Base-by-base conservation (phyloP, 176 grass and related monocot genomes). In the Alopecurus myosuroides region DNA sequence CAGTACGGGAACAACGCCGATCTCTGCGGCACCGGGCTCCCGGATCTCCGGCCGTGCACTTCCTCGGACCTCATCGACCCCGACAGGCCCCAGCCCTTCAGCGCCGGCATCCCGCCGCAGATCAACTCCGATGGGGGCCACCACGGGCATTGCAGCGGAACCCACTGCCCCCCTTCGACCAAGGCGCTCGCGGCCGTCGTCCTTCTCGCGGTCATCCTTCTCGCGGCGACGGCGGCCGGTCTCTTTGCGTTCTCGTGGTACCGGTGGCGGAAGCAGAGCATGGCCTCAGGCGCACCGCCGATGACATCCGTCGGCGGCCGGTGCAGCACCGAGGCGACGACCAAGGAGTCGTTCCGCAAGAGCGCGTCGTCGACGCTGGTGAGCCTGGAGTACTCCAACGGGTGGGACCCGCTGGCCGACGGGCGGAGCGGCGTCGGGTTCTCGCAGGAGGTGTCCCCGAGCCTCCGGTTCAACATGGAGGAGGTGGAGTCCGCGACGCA, bases 401-500 rank as follows among this genome's bases (percentile, higher is more conserved):
- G 84, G 17, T 98, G 93, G 97, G 97, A 98, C 57, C 97, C 97
- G 45, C 76, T 98, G 79, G 91, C 93, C 20, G 87, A 93, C 63
- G 91, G 72, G 67, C 87, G 58, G 50, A 81, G 77, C n/a, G 80
- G 81, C 11, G 37, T 42, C 35, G 87, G 77, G 66, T 82, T 81
- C 65, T 75, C 86, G 33, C 85, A 90, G 70, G 88, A 89, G 69
- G 93, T 85, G 82, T 86, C 85, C 0, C 88, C 89, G 80, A 95
- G 85, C 76, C 79, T 92, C 9, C 73, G 70, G 64, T 85, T 98
- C 77, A 94, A 93, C 77, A 82, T 93, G 76, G 97, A 98, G 87
- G 97, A 98, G 56, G 83, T 98, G 33, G 93, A 98, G 86, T 98
- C 86, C 25, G 97, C 97, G 2, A 98, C 97, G 40, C 91, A 93